Conservation (phyloP, 1,284 basidiomycete genomes). For the Heimioporus punctisporus region DNA sequence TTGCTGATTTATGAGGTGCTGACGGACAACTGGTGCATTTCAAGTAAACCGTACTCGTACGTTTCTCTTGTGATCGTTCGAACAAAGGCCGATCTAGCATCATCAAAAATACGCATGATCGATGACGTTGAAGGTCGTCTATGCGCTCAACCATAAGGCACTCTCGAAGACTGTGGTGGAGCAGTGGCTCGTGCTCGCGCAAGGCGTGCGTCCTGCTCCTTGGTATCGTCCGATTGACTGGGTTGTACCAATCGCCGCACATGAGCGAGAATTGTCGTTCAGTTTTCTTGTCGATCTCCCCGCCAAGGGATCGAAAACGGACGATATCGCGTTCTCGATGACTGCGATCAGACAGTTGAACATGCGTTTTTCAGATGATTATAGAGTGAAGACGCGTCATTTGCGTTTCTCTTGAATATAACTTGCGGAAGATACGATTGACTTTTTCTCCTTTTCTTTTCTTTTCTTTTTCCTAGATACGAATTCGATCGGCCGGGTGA, state of each 20-base stretch:
- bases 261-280: conserved; percentile 71
- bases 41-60: conserved; percentile 72
- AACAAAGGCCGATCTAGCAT: conserved; percentile 43
- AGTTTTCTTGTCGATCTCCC: conserved; percentile 81
- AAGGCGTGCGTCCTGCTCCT: conserved; percentile 48
- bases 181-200: conserved; percentile 65
- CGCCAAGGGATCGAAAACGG: conserved; percentile 72
- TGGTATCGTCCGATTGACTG: too few species aligned
- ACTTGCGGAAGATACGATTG: too few species aligned
- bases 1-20: conserved; percentile 70
- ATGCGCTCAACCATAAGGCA: conserved; percentile 91
- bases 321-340: conserved; percentile 89
- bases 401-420: too few species aligned
- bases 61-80: neutral
- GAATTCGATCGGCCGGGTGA: neutral
- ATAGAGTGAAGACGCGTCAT: too few species aligned
- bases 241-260: conserved; percentile 68
- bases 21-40: conserved; percentile 64
- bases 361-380: conserved; percentile 25
- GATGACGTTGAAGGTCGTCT: conserved; percentile 91
- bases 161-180: conserved; percentile 74
- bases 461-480: neutral
- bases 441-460: too few species aligned
- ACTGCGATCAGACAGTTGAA: conserved; percentile 86
- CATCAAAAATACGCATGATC: conserved; percentile 81